Evolutionary conservation across 331 rosid species (phyloP), one percentile per base, ranked within the genome.

Genomic region (Rhamnella rubrinervis): DNA sequence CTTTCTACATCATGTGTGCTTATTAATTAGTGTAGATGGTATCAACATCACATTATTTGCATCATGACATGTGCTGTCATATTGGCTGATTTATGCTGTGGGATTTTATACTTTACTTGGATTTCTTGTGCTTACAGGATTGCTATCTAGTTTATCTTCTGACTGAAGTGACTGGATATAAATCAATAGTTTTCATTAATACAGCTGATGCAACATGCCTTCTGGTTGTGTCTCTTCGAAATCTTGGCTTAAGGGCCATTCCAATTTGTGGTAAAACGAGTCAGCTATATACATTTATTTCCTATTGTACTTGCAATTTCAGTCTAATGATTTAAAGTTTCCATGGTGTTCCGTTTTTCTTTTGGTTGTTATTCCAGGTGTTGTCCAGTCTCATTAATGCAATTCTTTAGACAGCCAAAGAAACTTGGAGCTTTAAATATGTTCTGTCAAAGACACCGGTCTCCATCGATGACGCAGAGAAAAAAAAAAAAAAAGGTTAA

Each of bases 181-280:
- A 91, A 18, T 81, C 95, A 63, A 93, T 93, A 96, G 95, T 93
- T 60, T 93, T 93, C 76, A 87, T 96, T 6, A 92, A 95, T 8
- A 93, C 97, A 19, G 91, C 96, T 51, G 96, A 93, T 59, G 74
- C 92, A 41, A 93, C 98, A 21, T 85, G 84, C 55, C 80, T 88
- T 47, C 78, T 93, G 60, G 88, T 97, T 57, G 78, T 89, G 76
- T 55, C 84, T 70, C 98, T 91, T 75, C 87, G 96, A 65, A 91
- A 91, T 80, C 97, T 93, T 68, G 97, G 96, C 58, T 58, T 88
- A 8, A 84, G 84, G 71, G 98, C 96, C 71, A 84, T 86, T 71
- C 97, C 98, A 50, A 91, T 93, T 68, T 91, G 89, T 57, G 97
- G 98, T 73, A 90, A 93, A 56, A 91, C 91, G 98, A 84, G 81